These are phyloP conservation scores for Sphaerosporella brunnea DNA, from an alignment of 495 filamentous ascomycete genomes.

Conservation along the genomic window DNA sequence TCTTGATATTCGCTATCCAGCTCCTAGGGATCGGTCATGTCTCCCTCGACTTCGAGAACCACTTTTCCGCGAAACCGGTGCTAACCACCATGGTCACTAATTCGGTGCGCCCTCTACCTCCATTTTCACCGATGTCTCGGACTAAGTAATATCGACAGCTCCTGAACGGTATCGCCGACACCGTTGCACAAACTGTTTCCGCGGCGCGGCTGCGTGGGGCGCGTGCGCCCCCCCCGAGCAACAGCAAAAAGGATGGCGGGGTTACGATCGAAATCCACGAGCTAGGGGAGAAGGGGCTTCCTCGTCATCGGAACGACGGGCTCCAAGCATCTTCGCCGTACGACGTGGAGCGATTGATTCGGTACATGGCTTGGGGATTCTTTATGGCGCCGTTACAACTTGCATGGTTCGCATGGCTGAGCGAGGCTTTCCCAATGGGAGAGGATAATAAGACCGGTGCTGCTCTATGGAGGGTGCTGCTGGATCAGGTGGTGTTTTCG, in stretches of 20 bases:
- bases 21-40: conserved; percentile 14
- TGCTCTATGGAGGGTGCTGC: conserved; percentile 70
- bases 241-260: conserved; percentile 46
- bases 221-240: conserved; percentile 22
- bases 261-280: conserved; percentile 85
- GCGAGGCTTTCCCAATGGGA: conserved; percentile 62
- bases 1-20: conserved; percentile 12
- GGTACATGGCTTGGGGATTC: conserved; percentile 97
- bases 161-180: conserved; percentile 84
- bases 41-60: conserved; percentile 50
- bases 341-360: conserved; percentile 72
- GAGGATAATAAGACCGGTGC: conserved; percentile 52
- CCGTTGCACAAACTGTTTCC: conserved; percentile 83
- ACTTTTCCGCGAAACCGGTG: conserved; percentile 57
- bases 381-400: conserved; percentile 88
- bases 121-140: background rate
- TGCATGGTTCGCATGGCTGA: conserved; percentile 82
- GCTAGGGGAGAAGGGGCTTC: conserved; percentile 63
- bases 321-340: conserved; percentile 53
- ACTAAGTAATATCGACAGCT: conserved; percentile 31
- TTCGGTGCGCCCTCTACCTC: conserved; percentile 40
- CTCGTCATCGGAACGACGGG: conserved; percentile 45
- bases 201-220: conserved; percentile 43
- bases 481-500: conserved; percentile 87
- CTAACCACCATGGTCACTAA: conserved; percentile 98